Evolutionary conservation across 2,329 filamentous ascomycete genomes (phyloP).

Genomic region (Alternaria sp.): DNA sequence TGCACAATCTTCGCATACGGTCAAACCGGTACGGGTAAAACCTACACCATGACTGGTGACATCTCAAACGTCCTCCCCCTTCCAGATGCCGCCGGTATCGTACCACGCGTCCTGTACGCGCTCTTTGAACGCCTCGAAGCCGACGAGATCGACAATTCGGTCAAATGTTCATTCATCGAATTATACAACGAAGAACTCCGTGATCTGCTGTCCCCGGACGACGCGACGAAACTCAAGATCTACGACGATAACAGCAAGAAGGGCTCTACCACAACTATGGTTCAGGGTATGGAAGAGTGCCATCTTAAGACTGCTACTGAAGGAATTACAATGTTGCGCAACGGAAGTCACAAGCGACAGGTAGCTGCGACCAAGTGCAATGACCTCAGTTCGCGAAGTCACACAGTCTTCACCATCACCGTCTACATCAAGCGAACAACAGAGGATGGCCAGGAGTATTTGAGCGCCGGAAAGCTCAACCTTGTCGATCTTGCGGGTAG

Average conservation of each 20-base stretch:
- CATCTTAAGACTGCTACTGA: constrained; percentile 86
- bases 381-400: constrained; percentile 93
- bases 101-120: constrained; percentile 86
- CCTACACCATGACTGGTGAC: constrained; percentile 99
- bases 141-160: constrained; percentile 80
- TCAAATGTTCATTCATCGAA: constrained; percentile 99
- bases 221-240: constrained; percentile 88
- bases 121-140: constrained; percentile 85
- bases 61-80: constrained; percentile 91
- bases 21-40: constrained; percentile 97
- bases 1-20: constrained; percentile 99
- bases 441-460: constrained; percentile 86
- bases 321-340: constrained; percentile 87
- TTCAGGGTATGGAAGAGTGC: constrained; percentile 97
- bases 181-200: constrained; percentile 97
- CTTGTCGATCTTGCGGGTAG: constrained; percentile 96
- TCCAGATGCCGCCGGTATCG: constrained; percentile 92
- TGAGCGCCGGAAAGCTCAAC: constrained; percentile 93
- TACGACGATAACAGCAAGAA: constrained; percentile 87
- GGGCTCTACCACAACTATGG: constrained; percentile 83
- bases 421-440: constrained; percentile 84
- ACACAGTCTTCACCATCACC: constrained; percentile 97
- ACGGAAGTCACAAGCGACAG: constrained; percentile 91
- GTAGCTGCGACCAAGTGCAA: constrained; percentile 99
- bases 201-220: constrained; percentile 84